A percentile compares a stretch with the other conserved stretches of the same genome.
These are phyloP conservation scores for Biscogniauxia sp. DNA, from an alignment of 2,329 filamentous ascomycete species.

Conservation along the genomic window DNA sequence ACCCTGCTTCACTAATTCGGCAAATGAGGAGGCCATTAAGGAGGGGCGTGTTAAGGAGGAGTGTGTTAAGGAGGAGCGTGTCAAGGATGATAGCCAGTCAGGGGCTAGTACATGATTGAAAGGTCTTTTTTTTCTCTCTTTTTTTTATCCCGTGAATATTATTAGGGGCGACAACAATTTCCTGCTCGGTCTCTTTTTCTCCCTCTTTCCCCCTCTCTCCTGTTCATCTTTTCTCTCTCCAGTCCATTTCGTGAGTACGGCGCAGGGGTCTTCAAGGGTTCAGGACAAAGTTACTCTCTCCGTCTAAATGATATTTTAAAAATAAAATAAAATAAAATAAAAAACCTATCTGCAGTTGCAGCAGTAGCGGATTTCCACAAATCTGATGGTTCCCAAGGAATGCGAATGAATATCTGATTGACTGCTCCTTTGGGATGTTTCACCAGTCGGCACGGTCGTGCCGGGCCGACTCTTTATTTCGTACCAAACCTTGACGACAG, in stretches of 20 bases:
- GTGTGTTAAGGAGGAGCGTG: background rate
- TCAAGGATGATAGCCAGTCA: background rate
- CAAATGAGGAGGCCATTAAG: background rate
- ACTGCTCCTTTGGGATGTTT: background rate
- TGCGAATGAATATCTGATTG: slow-evolving; percentile 9
- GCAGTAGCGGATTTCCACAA: slow-evolving; percentile 1
- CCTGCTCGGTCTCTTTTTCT: background rate
- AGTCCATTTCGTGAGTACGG: slow-evolving; percentile 9
- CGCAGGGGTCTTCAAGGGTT: slow-evolving; percentile 11
- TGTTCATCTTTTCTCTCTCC: slow-evolving; percentile 3
- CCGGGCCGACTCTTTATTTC: slow-evolving; percentile 34
- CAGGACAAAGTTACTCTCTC: slow-evolving; percentile 6
- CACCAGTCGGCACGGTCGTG: background rate
- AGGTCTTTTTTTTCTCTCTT: background rate
- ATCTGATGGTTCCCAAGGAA: slow-evolving; percentile 9
- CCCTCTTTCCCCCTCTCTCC: slow-evolving; percentile 5
- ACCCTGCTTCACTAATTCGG: background rate
- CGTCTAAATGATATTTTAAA: slow-evolving; percentile 3
- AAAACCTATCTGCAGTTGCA: background rate
- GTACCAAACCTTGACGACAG: slow-evolving; percentile 71
- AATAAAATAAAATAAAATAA: background rate
- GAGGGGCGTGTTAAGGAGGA: background rate
- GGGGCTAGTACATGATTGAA: slow-evolving; percentile 14
- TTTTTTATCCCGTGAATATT: slow-evolving; percentile 15
- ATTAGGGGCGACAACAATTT: slow-evolving; percentile 12